Evolutionary conservation across 2,329 filamentous ascomycete species (phyloP).

Genomic region (Ophiostoma ips): DNA sequence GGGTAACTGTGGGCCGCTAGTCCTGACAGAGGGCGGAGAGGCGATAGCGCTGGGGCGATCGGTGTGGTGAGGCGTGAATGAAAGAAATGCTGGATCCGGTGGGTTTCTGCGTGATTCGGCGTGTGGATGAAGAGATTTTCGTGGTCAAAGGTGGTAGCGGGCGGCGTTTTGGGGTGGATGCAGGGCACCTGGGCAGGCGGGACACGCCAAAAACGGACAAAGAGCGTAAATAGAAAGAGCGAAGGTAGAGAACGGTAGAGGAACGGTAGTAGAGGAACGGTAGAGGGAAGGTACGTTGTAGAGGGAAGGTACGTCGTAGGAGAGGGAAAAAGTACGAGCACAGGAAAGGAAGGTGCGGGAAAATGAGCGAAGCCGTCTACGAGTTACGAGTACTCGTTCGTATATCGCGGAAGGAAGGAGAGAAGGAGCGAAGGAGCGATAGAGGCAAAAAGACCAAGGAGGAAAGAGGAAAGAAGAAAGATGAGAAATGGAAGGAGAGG

Average conservation of each 20-base stretch:
- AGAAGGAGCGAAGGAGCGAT: background rate
- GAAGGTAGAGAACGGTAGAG: background rate
- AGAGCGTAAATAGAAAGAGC: background rate
- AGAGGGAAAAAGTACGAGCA: background rate
- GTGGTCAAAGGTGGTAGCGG: background rate
- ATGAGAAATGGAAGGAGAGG: background rate
- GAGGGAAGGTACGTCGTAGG: background rate
- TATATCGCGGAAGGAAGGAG: no score
- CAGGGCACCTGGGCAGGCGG: background rate
- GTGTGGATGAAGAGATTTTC: slow-evolving; percentile 7
- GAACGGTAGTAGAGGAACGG: background rate
- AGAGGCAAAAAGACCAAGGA: no score
- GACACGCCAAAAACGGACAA: no score
- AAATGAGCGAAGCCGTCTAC: background rate
- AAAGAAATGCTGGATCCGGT: background rate
- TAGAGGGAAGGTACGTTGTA: background rate
- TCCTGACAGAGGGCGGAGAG: slow-evolving; percentile 4
- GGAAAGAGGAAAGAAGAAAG: background rate
- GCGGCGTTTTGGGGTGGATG: background rate
- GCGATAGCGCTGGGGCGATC: slow-evolving; percentile 4
- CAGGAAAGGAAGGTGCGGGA: background rate
- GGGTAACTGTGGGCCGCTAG: slow-evolving; percentile 15
- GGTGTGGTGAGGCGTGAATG: background rate
- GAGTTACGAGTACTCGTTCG: no score
- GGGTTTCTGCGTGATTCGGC: background rate